These are phyloP conservation scores for Coemansia sp. DNA, from an alignment of 192 early-diverging fungal genomes.

Conservation along the genomic window DNA sequence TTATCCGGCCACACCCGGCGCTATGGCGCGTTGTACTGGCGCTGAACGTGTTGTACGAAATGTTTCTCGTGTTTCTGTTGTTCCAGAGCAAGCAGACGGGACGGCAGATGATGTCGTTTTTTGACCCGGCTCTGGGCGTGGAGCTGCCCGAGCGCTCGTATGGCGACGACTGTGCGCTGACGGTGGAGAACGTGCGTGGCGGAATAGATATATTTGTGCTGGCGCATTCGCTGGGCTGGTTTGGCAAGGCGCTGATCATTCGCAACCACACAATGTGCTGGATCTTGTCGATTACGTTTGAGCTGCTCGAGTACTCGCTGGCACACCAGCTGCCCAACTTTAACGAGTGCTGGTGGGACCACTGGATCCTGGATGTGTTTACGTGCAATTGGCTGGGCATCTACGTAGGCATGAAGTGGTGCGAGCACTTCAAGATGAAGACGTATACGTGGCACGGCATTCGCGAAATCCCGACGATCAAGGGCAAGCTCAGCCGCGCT, in stretches of 20 bases:
- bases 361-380: constrained; percentile 94
- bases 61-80: constrained; percentile 83
- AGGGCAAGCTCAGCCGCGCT: constrained; percentile 83
- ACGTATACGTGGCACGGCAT: constrained; percentile 94
- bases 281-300: constrained; percentile 93
- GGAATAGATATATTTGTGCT: constrained; percentile 93
- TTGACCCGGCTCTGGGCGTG: constrained; percentile 77
- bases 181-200: constrained; percentile 67
- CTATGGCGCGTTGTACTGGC: constrained; percentile 89
- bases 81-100: constrained; percentile 93
- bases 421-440: constrained; percentile 95
- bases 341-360: constrained; percentile 99
- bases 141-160: constrained; percentile 90
- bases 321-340: constrained; percentile 96
- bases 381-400: constrained; percentile 93
- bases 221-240: constrained; percentile 93
- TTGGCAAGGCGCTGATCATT: constrained; percentile 86
- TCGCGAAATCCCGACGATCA: constrained; percentile 75
- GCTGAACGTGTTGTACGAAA: constrained; percentile 81
- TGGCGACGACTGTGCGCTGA: constrained; percentile 83
- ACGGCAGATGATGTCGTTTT: constrained; percentile 70
- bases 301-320: constrained; percentile 93
- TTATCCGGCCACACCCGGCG: constrained; percentile 89
- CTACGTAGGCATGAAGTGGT: constrained; percentile 94
- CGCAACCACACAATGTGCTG: constrained; percentile 95